Base-by-base conservation (phyloP, 2,329 filamentous ascomycete species). In the Aureobasidium sp. region DNA sequence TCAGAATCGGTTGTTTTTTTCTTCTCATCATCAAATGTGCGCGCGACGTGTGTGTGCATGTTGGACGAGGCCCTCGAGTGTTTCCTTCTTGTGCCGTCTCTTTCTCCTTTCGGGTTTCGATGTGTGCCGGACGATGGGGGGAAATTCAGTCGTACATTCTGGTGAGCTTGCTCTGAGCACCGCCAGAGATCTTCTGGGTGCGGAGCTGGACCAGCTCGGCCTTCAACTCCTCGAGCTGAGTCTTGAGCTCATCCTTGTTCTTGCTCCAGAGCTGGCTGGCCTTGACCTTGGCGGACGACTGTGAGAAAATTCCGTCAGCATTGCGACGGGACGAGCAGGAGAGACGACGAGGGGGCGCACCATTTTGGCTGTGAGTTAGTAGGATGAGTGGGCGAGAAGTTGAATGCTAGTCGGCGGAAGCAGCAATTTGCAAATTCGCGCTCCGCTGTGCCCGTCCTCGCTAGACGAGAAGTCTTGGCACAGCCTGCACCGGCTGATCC, bases 201-300 rank as follows among this genome's bases (percentile, higher is more conserved):
- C 93, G 87, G 71, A 98, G 84, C 79, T 91, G 86, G 71, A 89
- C 88, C 66, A 98, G 85, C 81, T 98, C 94, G 62, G 85, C 84
- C 88, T 96, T 95, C 73, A 95, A 81, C 77, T 95, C 90, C 68
- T 84, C 84, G 71, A 96, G 85, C 77, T 95, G 90, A 83, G 93
- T 95, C 73, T 83, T 83, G 76, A 98, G 83, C 70, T 98, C 94
- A 72, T 95, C 89, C 86, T 97, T 97, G 86, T 83, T 90, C 89
- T 98, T 98, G 80, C 83, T 84, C 93, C 93, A 97, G 77, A 98
- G 89, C 79, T 88, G 83, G 79, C 83, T 83, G 75, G 91, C 85
- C 87, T 96, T 97, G 78, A 98, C 89, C 83, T 84, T 83, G 66
- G 74, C 76, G 69, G 78, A 72, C 74, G 81, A 83, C 79, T 82